Base-by-base conservation (phyloP, 176 grass and related monocot genomes). In the Metroxylon sagu region DNA sequence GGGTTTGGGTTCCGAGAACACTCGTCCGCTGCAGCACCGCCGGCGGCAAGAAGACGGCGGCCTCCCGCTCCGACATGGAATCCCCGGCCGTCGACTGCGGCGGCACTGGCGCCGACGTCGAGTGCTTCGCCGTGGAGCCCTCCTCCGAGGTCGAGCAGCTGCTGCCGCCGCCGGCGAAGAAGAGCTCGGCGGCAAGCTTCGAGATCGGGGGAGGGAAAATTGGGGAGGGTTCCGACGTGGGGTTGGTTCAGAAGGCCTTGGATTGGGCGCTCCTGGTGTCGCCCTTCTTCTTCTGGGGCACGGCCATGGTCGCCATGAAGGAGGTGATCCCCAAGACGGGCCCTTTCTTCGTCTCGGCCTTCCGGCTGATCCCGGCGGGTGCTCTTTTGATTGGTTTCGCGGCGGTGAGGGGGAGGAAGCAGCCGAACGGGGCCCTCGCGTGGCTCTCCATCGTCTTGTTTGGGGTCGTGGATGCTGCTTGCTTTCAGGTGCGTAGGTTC, bases 221-320 rank as follows among this genome's bases (percentile, higher is more conserved):
- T 16, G 12, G 17, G 23, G 59, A 53, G 49, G 64, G 48, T 28
- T 26, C 18, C 57, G 26, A 18, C 14, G 18, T 26, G 12, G 49
- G 48, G 17, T 61, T 81, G 52, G 14, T 71, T 12, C 61, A 30
- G 7, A 71, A 67, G 79, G 72, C 50, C 26, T 74, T 80, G 72
- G 76, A 88, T 59, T 98, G 84, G 93, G 84, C 61, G 18, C 62
- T 74, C 26, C 66, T 98, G 29, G 61, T 92, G 59, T 98, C 87
- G n/a, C 84, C 93, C 52, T 98, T 98, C 87, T 98, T 98, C 81
- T 98, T 98, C 78, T 98, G 93, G 93, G 93, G 93, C 70, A 91
- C 93, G 73, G 84, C 87, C 51, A 97, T 97, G 87, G 93, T 97
- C 64, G 79, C 93, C 65, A 97, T 97, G 93, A 97, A 98, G 84